Evolutionary conservation across 2,329 filamentous ascomycete genomes (phyloP), one percentile per base, ranked within the genome.

Genomic region (Simplicillium sp.): DNA sequence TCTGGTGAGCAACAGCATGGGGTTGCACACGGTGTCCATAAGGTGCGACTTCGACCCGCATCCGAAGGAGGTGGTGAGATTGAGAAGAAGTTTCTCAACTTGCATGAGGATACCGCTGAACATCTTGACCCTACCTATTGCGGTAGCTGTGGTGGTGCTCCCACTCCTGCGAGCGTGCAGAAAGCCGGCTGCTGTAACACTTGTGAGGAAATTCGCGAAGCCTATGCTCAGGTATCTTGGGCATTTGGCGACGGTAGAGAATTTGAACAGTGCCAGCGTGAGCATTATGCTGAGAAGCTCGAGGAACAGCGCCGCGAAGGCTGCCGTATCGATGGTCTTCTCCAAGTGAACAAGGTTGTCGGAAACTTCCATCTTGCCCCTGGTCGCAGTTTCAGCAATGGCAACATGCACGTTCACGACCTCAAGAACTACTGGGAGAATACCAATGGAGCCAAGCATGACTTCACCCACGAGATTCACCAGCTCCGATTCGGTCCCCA

Each of bases 311-410:
- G 89, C 42, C 77, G 81, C 39, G 94, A 98, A 66, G 92, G 92
- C 44, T 98, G 92, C 66, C 86, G 92, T 38, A 84, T 98, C 48
- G 88, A 96, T 61, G 92, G 92, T 44, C 79, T 80, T 32, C 77
- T 98, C 52, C 85, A 87, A 37, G 94, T 98, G 50, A 98, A 98
- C 74, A 98, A 98, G 68, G 92, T 98, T 18, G 77, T 98, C 41
- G 92, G 92, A 42, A 98, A 98, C 70, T 98, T 98, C 75, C 92
- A 98, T 64, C 84, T 98, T 53, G 92, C 94, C 1, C 92, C 92
- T 1, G 92, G 92, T 53, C 87, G 90, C 64, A 90, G 84, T 61
- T 97, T 97, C 75, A 94, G 84, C 62, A 94, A 86, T 56, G 88
- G 87, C 50, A 94, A 95, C 67, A 84, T 97, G 78, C 92, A 98